Conservation (phyloP, 208 protist species). For the Leishmania braziliensis region DNA sequence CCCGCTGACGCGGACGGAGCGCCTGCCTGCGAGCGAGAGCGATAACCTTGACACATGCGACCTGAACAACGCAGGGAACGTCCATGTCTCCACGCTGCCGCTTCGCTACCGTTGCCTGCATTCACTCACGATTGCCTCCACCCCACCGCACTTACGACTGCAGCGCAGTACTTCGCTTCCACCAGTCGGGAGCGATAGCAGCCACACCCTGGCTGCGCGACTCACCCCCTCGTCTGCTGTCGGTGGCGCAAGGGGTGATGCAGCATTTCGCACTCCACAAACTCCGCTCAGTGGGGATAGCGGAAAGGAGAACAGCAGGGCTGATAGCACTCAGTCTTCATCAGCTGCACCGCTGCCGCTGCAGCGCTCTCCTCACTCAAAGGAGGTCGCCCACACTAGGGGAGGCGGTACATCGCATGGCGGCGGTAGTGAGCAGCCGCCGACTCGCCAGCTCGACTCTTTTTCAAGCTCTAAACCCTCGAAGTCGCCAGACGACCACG, state of each 20-base stretch:
- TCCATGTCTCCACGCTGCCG: background rate
- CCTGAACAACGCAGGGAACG: background rate
- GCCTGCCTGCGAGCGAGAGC: background rate
- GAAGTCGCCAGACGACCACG: background rate
- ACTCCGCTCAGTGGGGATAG: background rate
- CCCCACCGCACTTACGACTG: background rate
- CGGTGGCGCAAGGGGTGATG: background rate
- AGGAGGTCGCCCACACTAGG: background rate
- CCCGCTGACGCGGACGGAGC: background rate
- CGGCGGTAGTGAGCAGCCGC: background rate
- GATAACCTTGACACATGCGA: background rate
- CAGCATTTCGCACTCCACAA: background rate
- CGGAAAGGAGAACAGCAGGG: background rate
- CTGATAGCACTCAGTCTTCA: too few species aligned
- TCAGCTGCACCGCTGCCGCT: background rate
- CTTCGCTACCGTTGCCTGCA: background rate
- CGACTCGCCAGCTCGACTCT: background rate
- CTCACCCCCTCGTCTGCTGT: background rate
- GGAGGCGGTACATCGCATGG: background rate
- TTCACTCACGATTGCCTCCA: background rate
- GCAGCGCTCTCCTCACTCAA: background rate
- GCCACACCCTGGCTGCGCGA: background rate
- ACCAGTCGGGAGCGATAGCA: conserved; percentile 12
- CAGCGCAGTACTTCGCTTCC: conserved; percentile 25
- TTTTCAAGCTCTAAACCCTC: background rate